phyloP scores from a whole-genome alignment of 768 basidiomycete genomes.

The Calocybe cyanea region DNA sequence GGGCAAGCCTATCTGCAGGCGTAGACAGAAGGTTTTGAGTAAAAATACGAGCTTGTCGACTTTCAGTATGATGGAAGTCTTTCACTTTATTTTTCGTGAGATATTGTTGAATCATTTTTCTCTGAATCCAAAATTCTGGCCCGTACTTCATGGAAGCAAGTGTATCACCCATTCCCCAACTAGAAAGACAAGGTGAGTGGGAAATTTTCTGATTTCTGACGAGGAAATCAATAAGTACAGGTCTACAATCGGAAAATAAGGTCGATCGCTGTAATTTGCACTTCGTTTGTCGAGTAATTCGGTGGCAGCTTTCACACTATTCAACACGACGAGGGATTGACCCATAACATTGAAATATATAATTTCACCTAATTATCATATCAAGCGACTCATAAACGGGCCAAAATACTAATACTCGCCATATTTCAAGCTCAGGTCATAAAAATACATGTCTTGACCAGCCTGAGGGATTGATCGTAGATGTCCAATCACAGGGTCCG shows the following conservation, averaged over 20 bases:
- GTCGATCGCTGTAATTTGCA: neutral
- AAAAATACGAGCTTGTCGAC: conserved; percentile 16
- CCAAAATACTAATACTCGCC: too few relatives aligned
- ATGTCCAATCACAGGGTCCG: too few relatives aligned
- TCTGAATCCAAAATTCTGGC: conserved; percentile 10
- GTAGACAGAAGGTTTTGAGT: too few relatives aligned
- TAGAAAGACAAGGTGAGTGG: too few relatives aligned
- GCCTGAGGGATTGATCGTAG: too few relatives aligned
- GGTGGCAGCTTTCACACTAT: too few relatives aligned
- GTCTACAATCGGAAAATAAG: neutral
- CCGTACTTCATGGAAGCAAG: conserved; percentile 14
- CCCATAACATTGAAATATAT: too few relatives aligned
- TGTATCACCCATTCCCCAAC: conserved; percentile 4
- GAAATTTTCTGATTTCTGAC: neutral
- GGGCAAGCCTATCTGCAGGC: too few relatives aligned
- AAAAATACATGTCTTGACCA: neutral
- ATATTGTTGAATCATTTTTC: conserved; percentile 9
- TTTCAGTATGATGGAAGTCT: conserved; percentile 4
- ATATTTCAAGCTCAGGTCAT: neutral
- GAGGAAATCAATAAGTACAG: neutral
- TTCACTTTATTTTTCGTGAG: conserved; percentile 4
- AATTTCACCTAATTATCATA: too few relatives aligned
- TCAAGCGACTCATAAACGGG: too few relatives aligned
- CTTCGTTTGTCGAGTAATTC: neutral
- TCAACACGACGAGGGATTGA: too few relatives aligned